phyloP scores from a whole-genome alignment of 495 filamentous ascomycete genomes.

The Neurospora sp. region DNA sequence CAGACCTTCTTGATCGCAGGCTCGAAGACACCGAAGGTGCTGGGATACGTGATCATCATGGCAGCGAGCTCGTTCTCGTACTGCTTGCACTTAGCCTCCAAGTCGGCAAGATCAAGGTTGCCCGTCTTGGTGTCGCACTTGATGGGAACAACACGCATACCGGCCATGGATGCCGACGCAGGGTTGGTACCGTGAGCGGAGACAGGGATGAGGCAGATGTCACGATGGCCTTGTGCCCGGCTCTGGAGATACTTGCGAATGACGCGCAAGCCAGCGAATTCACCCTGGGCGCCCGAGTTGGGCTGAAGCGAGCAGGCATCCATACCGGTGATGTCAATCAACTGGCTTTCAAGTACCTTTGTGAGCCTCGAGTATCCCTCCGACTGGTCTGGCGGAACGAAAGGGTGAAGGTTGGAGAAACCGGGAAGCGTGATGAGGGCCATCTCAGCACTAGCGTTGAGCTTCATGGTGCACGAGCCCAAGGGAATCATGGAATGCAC shows the following conservation, averaged over 20 bases:
- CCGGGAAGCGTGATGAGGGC: constrained; percentile 76
- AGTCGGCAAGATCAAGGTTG: constrained; percentile 80
- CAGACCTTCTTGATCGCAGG: constrained; percentile 82
- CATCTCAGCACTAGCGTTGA: constrained; percentile 89
- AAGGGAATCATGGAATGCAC: constrained; percentile 98
- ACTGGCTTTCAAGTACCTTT: constrained; percentile 60
- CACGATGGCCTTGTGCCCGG: constrained; percentile 54
- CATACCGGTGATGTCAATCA: constrained; percentile 85
- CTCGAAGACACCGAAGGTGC: constrained; percentile 95
- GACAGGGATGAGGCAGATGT: constrained; percentile 93
- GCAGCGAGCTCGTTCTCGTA: constrained; percentile 79
- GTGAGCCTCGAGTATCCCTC: constrained; percentile 64
- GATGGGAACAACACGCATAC: constrained; percentile 90
- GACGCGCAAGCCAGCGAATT: constrained; percentile 87
- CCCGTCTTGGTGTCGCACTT: constrained; percentile 85
- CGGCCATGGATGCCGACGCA: constrained; percentile 92
- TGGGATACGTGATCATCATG: constrained; percentile 98
- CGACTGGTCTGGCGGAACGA: constrained; percentile 52
- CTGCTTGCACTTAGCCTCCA: constrained; percentile 80
- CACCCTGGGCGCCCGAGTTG: constrained; percentile 94
- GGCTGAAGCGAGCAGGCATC: constrained; percentile 84
- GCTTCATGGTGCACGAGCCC: constrained; percentile 99
- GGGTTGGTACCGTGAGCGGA: constrained; percentile 98
- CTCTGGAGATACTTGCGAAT: constrained; percentile 81
- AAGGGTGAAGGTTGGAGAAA: constrained; percentile 82